Evolutionary conservation across 1,139 yeast species (phyloP).

Genomic region (Blastobotrys persicus): DNA sequence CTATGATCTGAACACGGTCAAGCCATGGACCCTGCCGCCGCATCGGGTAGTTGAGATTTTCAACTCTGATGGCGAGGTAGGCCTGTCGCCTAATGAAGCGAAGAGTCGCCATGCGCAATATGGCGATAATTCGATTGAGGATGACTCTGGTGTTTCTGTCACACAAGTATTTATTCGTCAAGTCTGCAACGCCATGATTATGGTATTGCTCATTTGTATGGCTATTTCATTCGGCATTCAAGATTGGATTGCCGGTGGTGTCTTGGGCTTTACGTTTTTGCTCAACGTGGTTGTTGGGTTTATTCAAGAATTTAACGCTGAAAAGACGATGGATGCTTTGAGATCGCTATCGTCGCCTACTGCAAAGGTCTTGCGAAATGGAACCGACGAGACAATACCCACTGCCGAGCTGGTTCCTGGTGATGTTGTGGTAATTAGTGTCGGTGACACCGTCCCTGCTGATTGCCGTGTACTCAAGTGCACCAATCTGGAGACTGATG

Average conservation of each 20-base stretch:
- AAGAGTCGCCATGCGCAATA: slow-evolving; percentile 36
- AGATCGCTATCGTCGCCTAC: slow-evolving; percentile 68
- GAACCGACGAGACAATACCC: slow-evolving; percentile 56
- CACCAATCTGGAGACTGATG: slow-evolving; percentile 75
- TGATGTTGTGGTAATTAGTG: slow-evolving; percentile 61
- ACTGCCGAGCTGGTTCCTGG: slow-evolving; percentile 78
- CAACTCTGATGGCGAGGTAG: slow-evolving; percentile 45
- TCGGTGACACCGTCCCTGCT: slow-evolving; percentile 81
- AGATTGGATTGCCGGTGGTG: slow-evolving; percentile 86
- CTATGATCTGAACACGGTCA: slow-evolving; percentile 2
- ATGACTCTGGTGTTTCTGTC: slow-evolving; percentile 57
- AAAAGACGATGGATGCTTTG: slow-evolving; percentile 76
- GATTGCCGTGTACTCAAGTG: slow-evolving; percentile 61
- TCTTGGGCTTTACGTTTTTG: slow-evolving; percentile 65
- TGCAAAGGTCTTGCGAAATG: slow-evolving; percentile 66
- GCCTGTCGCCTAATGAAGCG: slow-evolving; percentile 48
- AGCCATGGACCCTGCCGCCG: slow-evolving; percentile 37
- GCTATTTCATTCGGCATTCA: slow-evolving; percentile 68
- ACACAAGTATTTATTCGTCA: slow-evolving; percentile 63
- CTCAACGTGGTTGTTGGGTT: slow-evolving; percentile 70
- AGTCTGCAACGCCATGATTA: slow-evolving; percentile 75
- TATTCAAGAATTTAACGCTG: slow-evolving; percentile 70
- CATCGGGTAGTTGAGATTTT: slow-evolving; percentile 29
- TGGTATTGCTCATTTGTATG: slow-evolving; percentile 72
- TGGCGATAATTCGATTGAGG: slow-evolving; percentile 65